Evolutionary conservation across 1,139 yeast species (phyloP), one percentile per base, ranked within the genome.

Genomic region (Nakaseomyces kungkrabaensis): DNA sequence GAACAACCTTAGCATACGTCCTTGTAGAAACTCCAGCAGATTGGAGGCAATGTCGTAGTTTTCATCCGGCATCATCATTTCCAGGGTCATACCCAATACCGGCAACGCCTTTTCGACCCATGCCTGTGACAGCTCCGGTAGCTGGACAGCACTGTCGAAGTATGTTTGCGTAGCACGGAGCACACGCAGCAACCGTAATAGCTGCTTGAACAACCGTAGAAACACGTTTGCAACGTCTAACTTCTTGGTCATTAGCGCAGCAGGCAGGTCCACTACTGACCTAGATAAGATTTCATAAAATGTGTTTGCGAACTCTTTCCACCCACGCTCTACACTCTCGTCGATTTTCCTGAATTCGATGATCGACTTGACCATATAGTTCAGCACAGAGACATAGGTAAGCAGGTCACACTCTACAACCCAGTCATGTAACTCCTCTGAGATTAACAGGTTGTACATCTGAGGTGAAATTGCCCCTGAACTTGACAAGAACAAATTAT

Each of bases 351-450:
- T 17, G 37, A 31, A 34, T 17, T 34, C 31, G 6, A 37, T 5
- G 25, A 45, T 11, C 29, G 36, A 25, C 5, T 36, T 34, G 24
- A 25, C 5, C 10, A 36, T 11, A 13, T 45, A 34, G 36, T 75
- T 76, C 66, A 45, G 27, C 13, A 45, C 27, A 11, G 34, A 17
- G 5, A 34, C 47, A 37, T 82, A 83, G 71, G 81, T 74, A 22
- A 74, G 66, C 55, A 75, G 61, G 63, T 87, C 95, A 59, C 86
- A 82, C 37, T 72, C 68, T 43, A 73, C 62, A 11, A 84, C 74
- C 92, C 94, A 85, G n/a, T 73, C 73, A 2, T 71, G 60, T 4
- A 81, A 62, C 4, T 66, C 59, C 10, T 76, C 76, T n/a, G 74
- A 67, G 13, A 72, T 69, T 54, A 81, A 76, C 22, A 85, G 68